Evolutionary conservation across 345 rosid genomes (phyloP).

Genomic region (Ceriops decandra): DNA sequence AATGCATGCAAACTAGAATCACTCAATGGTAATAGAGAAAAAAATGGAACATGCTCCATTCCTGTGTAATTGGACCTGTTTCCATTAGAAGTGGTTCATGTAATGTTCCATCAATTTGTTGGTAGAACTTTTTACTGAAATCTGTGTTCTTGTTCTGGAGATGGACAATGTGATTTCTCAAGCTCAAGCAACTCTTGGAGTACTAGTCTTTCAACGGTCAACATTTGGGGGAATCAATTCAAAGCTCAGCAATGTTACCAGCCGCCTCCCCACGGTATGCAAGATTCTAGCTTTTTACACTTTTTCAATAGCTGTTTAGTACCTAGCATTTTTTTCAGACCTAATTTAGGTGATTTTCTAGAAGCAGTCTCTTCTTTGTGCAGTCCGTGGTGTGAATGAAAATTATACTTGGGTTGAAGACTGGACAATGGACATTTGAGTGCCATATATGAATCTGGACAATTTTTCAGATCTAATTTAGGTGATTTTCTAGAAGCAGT

Average conservation of each 20-base stretch:
- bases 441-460: not conserved
- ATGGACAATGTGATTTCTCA: slow-evolving; percentile 95
- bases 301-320: slow-evolving; percentile 1
- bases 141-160: slow-evolving; percentile 38
- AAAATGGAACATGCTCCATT: too few relatives aligned
- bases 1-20: too few relatives aligned
- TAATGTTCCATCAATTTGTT: not conserved
- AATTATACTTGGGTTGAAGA: not conserved
- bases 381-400: not conserved
- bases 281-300: not conserved
- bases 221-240: slow-evolving; percentile 93
- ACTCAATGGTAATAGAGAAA: too few relatives aligned
- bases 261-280: slow-evolving; percentile 87
- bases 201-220: slow-evolving; percentile 81
- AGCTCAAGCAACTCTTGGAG: slow-evolving; percentile 89
- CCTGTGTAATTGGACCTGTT: too few relatives aligned
- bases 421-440: too few relatives aligned
- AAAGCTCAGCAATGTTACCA: slow-evolving; percentile 83
- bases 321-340: not conserved
- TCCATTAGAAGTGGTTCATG: not conserved
- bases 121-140: slow-evolving; percentile 4
- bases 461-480: not conserved
- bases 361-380: not conserved
- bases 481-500: not conserved
- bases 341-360: not conserved